Evolutionary conservation across 2,329 filamentous ascomycete species (phyloP).

Genomic region (Paracamarosporium sp.): DNA sequence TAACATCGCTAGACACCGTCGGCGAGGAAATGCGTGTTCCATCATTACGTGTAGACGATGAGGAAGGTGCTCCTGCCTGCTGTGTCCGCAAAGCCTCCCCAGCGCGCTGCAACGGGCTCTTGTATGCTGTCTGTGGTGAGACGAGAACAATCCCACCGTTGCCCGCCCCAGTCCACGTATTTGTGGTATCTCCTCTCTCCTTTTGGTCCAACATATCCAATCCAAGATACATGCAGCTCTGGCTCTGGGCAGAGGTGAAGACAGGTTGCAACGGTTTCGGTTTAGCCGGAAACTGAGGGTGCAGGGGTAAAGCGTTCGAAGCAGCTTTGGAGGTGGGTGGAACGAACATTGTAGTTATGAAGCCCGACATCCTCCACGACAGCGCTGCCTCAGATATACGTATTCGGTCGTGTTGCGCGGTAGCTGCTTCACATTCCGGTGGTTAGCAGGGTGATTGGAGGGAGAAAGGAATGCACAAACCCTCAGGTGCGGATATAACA

Average conservation of each 20-base stretch:
- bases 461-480: slow-evolving; percentile 29
- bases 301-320: slow-evolving; percentile 26
- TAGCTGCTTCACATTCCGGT: slow-evolving; percentile 36
- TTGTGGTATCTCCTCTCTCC: slow-evolving; percentile 15
- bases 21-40: background rate
- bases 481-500: background rate
- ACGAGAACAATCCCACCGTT: slow-evolving; percentile 21
- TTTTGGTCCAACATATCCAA: slow-evolving; percentile 23
- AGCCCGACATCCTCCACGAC: slow-evolving; percentile 69
- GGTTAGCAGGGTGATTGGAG: slow-evolving; percentile 39
- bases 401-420: slow-evolving; percentile 19
- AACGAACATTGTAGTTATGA: slow-evolving; percentile 83
- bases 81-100: slow-evolving; percentile 33
- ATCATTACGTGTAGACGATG: background rate
- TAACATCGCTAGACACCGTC: background rate
- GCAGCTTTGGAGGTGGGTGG: slow-evolving; percentile 34
- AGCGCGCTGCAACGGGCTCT: slow-evolving; percentile 40
- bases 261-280: slow-evolving; percentile 50
- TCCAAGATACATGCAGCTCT: slow-evolving; percentile 46
- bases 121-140: slow-evolving; percentile 35
- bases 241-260: slow-evolving; percentile 51
- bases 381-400: slow-evolving; percentile 27
- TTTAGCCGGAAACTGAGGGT: slow-evolving; percentile 38
- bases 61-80: slow-evolving; percentile 11
- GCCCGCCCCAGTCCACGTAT: slow-evolving; percentile 16